Evolutionary conservation across 2,329 filamentous ascomycete species (phyloP), one percentile per base, ranked within the genome.

Genomic region (Botryotinia globosa): DNA sequence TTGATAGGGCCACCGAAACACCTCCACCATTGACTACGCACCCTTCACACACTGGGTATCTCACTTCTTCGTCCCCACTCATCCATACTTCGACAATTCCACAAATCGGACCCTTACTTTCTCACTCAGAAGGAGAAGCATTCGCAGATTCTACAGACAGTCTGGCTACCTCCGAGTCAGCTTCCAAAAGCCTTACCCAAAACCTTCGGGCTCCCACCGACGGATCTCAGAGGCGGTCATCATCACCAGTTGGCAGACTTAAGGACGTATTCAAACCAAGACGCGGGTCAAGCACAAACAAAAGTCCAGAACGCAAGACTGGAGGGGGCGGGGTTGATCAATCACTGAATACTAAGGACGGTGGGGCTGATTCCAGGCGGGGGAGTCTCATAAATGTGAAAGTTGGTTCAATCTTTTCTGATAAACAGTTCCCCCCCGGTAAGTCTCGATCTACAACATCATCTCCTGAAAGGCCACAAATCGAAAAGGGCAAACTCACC

Each of bases 211-310:
- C 81, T 72, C 84, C 83, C 65, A 79, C 78, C 76, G 83, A 81
- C 77, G 83, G 83, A 74, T 80, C 82, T 63, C 83, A 83, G 74
- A 87, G 87, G 76, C 87, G 91, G 74, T 89, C 89, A 37, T 85
- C 88, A 32, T 94, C 93, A 16, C 91, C 92, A 18, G 89, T 87
- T 69, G 88, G 89, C 78, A 92, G 90, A 79, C 84, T 95, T 74
- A 91, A 88, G 80, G 90, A 91, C 79, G 91, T 91, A 20, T 93
- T 96, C 78, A 87, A 84, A 73, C 84, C 85, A 34, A 75, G 74
- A 59, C 76, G 76, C 56, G 82, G 78, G 74, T 78, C 81, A 42
- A 85, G 83, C 73, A 80, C 83, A 39, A 84, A 83, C 74, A 82
- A 83, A 73, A 87, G 84, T 76, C 84, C 84, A 45, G 85, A 86